Percentiles rank a stretch among this genome's conserved stretches.
phyloP scores from a whole-genome alignment of 1,139 yeast species.

The Candida neerlandica region DNA sequence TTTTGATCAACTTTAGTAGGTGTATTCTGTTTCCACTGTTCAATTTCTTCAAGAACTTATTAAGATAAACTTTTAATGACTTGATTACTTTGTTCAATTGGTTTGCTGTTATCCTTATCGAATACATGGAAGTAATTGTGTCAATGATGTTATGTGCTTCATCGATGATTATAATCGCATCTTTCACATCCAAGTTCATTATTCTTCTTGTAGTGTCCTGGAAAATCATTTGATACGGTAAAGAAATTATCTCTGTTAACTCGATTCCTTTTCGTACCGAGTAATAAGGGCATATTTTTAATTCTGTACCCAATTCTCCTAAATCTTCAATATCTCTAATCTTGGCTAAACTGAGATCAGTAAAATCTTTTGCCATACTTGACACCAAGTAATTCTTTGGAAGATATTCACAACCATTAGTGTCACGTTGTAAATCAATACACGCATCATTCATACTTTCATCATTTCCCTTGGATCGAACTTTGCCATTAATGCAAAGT shows the following conservation, averaged over 20 bases:
- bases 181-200: conserved; percentile 59
- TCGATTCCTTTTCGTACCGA: conserved; percentile 60
- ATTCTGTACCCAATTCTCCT: conserved; percentile 56
- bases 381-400: conserved; percentile 35
- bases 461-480: conserved; percentile 49
- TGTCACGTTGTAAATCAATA: conserved; percentile 61
- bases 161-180: conserved; percentile 77
- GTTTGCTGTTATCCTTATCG: conserved; percentile 54
- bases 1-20: conserved; percentile 61
- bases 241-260: conserved; percentile 70
- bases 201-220: conserved; percentile 65
- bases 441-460: conserved; percentile 83
- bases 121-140: conserved; percentile 69
- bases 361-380: conserved; percentile 47
- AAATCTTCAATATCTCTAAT: conserved; percentile 86
- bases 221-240: conserved; percentile 83
- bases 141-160: conserved; percentile 93
- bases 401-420: conserved; percentile 54
- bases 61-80: conserved; percentile 56
- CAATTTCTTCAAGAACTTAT: conserved; percentile 62
- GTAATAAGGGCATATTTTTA: conserved; percentile 81
- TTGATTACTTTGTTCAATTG: conserved; percentile 50
- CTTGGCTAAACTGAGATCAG: conserved; percentile 60
- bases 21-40: conserved; percentile 77
- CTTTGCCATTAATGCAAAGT: conserved; percentile 72